Conservation (phyloP, 208 protist species). For the Acanthamoeba sp. region DNA sequence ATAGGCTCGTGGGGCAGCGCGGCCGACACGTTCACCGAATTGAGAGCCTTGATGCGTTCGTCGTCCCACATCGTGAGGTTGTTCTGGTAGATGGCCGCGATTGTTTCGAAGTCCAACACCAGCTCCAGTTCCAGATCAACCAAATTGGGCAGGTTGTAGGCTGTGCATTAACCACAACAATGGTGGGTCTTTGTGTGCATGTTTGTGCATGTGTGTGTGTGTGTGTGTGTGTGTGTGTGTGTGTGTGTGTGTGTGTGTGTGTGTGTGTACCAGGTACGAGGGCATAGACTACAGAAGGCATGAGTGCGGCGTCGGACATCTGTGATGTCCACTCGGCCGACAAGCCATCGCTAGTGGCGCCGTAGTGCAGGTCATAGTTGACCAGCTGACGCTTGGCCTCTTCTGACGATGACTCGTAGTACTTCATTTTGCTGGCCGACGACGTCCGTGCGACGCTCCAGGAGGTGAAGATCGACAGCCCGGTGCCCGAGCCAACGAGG, state of each 20-base stretch:
- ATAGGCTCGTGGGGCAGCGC: not conserved
- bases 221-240: too few species aligned
- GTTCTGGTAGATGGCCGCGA: conserved; percentile 35
- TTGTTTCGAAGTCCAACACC: not conserved
- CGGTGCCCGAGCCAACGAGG: not conserved
- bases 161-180: too few species aligned
- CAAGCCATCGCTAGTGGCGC: not conserved
- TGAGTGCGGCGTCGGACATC: not conserved
- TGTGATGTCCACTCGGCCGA: not conserved
- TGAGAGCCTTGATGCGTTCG: conserved; percentile 28
- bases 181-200: too few species aligned
- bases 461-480: not conserved
- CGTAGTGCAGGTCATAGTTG: not conserved
- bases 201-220: too few species aligned
- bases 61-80: conserved; percentile 37
- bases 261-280: not conserved
- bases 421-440: conserved; percentile 26
- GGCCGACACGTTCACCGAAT: not conserved
- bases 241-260: too few species aligned
- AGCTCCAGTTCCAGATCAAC: not conserved
- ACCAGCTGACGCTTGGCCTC: not conserved
- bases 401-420: not conserved
- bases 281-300: not conserved
- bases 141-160: not conserved
- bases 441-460: not conserved